Evolutionary conservation across 2,329 filamentous ascomycete species (phyloP).

Genomic region (Fusarium metavorans): DNA sequence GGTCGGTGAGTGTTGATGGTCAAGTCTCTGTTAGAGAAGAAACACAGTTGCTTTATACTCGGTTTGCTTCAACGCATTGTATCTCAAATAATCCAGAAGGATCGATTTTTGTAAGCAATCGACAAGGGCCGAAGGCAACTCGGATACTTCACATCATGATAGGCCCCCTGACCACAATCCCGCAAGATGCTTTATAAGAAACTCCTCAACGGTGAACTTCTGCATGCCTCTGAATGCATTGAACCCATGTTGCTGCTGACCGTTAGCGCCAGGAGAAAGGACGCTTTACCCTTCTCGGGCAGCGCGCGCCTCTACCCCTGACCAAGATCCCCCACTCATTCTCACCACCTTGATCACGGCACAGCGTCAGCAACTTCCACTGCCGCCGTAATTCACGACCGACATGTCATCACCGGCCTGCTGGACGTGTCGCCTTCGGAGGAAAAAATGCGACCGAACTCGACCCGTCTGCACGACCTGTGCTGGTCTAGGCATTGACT

Average conservation of each 20-base stretch:
- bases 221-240: not conserved
- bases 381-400: not conserved
- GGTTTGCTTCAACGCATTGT: not conserved
- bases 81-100: not conserved
- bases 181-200: not conserved
- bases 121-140: not conserved
- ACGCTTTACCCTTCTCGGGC: not conserved
- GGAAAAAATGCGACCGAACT: conserved; percentile 1
- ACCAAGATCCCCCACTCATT: not conserved
- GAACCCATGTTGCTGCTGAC: not conserved
- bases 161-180: not conserved
- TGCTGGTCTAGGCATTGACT: not conserved
- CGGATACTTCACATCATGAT: not conserved
- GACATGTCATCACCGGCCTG: not conserved
- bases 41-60: not conserved
- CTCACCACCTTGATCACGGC: not conserved
- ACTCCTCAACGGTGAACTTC: not conserved
- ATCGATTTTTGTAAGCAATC: not conserved
- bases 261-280: not conserved
- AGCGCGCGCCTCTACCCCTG: not conserved
- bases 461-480: not conserved
- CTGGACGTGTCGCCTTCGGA: not conserved
- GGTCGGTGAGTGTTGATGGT: not conserved
- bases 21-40: not conserved
- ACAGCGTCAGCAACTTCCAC: not conserved